Conservation (phyloP, 768 basidiomycete genomes). For the Russula dissimulans region DNA sequence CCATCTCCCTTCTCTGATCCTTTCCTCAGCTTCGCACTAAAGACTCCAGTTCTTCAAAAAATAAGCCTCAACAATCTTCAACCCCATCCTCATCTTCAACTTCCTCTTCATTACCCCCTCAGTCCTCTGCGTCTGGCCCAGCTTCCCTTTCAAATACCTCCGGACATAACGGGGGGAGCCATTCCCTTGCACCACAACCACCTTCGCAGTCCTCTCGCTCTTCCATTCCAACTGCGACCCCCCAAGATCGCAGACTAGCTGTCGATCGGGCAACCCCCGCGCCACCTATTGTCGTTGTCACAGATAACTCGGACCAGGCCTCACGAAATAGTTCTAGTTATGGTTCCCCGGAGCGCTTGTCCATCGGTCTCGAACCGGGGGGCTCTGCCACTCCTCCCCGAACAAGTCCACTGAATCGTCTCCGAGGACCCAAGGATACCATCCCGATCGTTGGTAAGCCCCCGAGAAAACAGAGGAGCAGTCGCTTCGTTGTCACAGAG, state of each 20-base stretch:
- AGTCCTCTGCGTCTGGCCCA: conserved; percentile 33
- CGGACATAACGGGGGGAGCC: conserved; percentile 32
- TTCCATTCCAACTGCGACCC: conserved; percentile 31
- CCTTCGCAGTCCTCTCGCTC: conserved; percentile 31
- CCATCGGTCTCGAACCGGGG: conserved; percentile 38
- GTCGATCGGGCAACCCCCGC: conserved; percentile 43
- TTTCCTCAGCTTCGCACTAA: conserved; percentile 52
- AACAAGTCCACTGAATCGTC: conserved; percentile 58
- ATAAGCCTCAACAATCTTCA: conserved; percentile 40
- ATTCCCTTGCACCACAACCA: conserved; percentile 34
- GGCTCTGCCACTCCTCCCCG: conserved; percentile 49
- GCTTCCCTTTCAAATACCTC: conserved; percentile 29
- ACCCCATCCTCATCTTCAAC: conserved; percentile 31
- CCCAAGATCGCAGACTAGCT: conserved; percentile 52
- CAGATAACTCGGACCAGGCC: conserved; percentile 48
- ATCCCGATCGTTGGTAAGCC: conserved; percentile 95
- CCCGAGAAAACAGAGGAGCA: conserved; percentile 94
- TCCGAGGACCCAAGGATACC: conserved; percentile 87
- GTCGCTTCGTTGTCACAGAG: conserved; percentile 92
- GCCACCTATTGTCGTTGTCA: conserved; percentile 83
- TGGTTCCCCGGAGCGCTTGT: conserved; percentile 40
- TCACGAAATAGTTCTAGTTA: conserved; percentile 34
- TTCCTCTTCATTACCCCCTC: conserved; percentile 38
- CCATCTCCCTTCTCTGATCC: conserved; percentile 13
- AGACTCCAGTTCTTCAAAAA: conserved; percentile 61